Evolutionary conservation across 225 moss, liverwort and hornwort species (phyloP).

Genomic region (Bryoerythrophyllum caledonicum): DNA sequence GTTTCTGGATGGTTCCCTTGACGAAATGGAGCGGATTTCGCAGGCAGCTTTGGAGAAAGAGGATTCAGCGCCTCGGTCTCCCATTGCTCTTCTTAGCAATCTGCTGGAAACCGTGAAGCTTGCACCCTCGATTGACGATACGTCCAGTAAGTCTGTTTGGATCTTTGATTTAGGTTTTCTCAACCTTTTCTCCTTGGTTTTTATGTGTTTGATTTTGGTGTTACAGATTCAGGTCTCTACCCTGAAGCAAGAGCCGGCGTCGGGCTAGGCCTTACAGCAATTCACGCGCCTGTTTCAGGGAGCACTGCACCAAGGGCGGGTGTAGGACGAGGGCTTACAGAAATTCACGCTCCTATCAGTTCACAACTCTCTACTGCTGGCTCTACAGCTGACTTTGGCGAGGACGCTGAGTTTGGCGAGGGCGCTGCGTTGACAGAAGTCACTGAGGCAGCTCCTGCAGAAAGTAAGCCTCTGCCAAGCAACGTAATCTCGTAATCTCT

Average conservation of each 20-base stretch:
- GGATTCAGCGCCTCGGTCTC: constrained; percentile 27
- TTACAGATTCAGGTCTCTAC: constrained; percentile 16
- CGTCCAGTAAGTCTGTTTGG: constrained; percentile 24
- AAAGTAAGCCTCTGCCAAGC: constrained; percentile 30
- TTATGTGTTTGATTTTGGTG: constrained; percentile 5
- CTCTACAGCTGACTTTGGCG: constrained; percentile 23
- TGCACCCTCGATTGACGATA: constrained; percentile 22
- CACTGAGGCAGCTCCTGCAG: constrained; percentile 21
- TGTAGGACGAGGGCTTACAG: constrained; percentile 39
- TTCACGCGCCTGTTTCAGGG: constrained; percentile 39
- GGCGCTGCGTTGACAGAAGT: background rate
- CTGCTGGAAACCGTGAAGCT: constrained; percentile 34
- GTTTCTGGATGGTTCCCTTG: constrained; percentile 45
- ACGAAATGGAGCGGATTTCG: constrained; percentile 56
- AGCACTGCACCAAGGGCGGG: constrained; percentile 37
- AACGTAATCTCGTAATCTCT: background rate
- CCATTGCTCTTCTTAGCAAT: constrained; percentile 30
- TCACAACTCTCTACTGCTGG: constrained; percentile 39
- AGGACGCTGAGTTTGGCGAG: constrained; percentile 10
- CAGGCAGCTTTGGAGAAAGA: constrained; percentile 34
- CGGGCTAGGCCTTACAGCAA: constrained; percentile 53
- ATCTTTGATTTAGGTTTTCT: background rate
- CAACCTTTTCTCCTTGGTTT: background rate
- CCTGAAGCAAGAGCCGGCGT: constrained; percentile 51
- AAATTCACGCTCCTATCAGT: constrained; percentile 48